These are phyloP conservation scores for Dictyostelium discoideum DNA, from an alignment of 78 protist species.

Conservation along the genomic window dicty_2.7 NC_007090.3:3421001-3421500, in stretches of 20 bases:
- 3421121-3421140: slow-evolving; percentile 30
- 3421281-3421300: background rate
- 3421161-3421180: slow-evolving; percentile 34
- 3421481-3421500: no score
- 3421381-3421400: background rate
- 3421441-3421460: no score
- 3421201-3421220: slow-evolving; percentile 20
- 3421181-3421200: slow-evolving; percentile 50
- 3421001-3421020: no score
- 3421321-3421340: slow-evolving; percentile 52
- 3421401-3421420: background rate
- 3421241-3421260: background rate
- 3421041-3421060: slow-evolving; percentile 41
- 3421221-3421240: slow-evolving; percentile 14
- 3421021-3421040: slow-evolving; percentile 32
- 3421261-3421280: background rate
- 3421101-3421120: background rate
- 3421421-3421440: no score
- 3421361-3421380: background rate
- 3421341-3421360: background rate
- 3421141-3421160: slow-evolving; percentile 72
- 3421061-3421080: slow-evolving; percentile 15
- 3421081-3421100: slow-evolving; percentile 11
- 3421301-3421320: background rate
- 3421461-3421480: no score